Evolutionary conservation across 2,329 filamentous ascomycete genomes (phyloP), one percentile per base, ranked within the genome.

Genomic region (Exophiala lecanii-corni): DNA sequence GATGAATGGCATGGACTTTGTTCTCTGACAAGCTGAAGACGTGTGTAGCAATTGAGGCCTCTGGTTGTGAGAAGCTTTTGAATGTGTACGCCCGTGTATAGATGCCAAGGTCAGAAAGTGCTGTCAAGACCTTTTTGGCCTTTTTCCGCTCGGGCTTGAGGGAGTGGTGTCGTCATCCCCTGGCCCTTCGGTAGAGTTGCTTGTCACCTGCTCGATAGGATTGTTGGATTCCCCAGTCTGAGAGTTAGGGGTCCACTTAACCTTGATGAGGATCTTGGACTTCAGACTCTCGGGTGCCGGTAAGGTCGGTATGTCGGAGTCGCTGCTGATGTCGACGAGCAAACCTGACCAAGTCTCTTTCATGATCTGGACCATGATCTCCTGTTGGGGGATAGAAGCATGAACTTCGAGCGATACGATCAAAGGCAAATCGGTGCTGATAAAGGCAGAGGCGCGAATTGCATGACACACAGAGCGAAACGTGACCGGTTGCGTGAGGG

Each of bases 401-500:
- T 97, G 91, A 0, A 97, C 86, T 64, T 98, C 92, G 4, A 97
- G 74, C 61, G 89, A 95, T 53, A 97, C 79, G 45, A 97, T 94
- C 28, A 98, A 71, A 1, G 92, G 92, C 15, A 95, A 71, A 39
- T 85, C 77, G 47, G 79, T 89, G 5, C 71, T 76, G 19, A 78
- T 70, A 57, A 97, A 97, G 0, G 88, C 89, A 46, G 81, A 79
- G 43, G 94, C 80, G 28, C 77, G 74, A 49, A 97, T 85, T 0
- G 84, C 83, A 51, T 78, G 75, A 65, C 89, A 95, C 2, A 96
- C 91, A 41, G 87, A 81, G 43, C 89, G 80, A 63, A 97, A 96
- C 0, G 84, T 78, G 39, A 94, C 83, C n/a, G 86, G 82, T 21
- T 82, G 82, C 1, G 89, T 96, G 36, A 94, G 72, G 0, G 89